Conservation (phyloP, 768 basidiomycete species). For the Gautieria morchelliformis region DNA sequence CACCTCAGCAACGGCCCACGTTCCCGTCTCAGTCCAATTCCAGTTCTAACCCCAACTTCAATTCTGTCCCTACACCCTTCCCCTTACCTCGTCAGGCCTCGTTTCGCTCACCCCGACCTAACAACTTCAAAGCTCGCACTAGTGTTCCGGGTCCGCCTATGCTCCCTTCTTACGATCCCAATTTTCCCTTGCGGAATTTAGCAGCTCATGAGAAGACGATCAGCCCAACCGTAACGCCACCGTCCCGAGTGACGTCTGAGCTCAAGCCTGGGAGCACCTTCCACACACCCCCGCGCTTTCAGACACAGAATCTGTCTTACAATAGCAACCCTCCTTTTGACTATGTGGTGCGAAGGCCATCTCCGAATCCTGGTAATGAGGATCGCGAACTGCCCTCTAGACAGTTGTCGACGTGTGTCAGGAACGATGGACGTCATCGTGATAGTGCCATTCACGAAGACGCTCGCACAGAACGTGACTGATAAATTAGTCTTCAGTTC, state of each 20-base stretch:
- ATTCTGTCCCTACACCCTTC: background rate
- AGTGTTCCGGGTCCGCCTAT: background rate
- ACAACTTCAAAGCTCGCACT: background rate
- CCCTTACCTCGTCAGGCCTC: background rate
- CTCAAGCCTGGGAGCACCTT: background rate
- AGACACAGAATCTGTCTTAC: background rate
- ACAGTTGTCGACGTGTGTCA: background rate
- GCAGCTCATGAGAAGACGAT: background rate
- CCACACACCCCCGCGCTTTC: background rate
- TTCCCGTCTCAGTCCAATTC: background rate
- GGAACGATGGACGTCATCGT: no score
- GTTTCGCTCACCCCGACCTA: background rate
- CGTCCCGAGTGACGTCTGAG: background rate
- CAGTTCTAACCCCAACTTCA: background rate
- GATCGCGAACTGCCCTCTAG: background rate
- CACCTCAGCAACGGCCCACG: background rate
- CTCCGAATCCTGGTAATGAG: background rate
- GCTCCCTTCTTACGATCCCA: conserved; percentile 1
- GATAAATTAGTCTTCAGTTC: no score
- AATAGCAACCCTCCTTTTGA: background rate
- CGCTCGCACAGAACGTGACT: no score
- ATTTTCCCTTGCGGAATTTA: background rate
- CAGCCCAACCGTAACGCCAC: background rate
- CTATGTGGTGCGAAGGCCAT: conserved; percentile 2
- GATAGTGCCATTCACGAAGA: no score